Percentiles rank a stretch among this genome's conserved stretches.
phyloP scores from a whole-genome alignment of 805 yeast genomes.

The Candida methanosorbosa region DNA sequence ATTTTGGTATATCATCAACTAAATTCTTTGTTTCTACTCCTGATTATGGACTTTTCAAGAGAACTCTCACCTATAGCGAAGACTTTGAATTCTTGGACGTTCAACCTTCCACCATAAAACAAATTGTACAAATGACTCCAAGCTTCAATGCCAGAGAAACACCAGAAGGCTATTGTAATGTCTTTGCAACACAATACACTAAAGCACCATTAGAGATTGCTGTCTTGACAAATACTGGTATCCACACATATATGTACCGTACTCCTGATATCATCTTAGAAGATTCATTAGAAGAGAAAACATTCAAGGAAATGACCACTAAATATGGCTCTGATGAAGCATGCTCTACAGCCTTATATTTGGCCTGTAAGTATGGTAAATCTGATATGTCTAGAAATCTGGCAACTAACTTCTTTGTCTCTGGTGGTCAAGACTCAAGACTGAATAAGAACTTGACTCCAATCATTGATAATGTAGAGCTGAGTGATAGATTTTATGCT shows the following conservation, averaged over 20 bases:
- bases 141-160: slow-evolving; percentile 62
- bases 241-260: slow-evolving; percentile 67
- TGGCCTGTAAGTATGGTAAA: slow-evolving; percentile 67
- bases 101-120: slow-evolving; percentile 51
- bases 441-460: slow-evolving; percentile 27
- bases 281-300: slow-evolving; percentile 50
- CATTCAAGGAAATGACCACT: slow-evolving; percentile 59
- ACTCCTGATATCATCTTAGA: slow-evolving; percentile 76
- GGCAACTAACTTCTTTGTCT: slow-evolving; percentile 42
- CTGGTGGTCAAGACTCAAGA: slow-evolving; percentile 46
- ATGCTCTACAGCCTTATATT: slow-evolving; percentile 78
- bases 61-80: slow-evolving; percentile 63
- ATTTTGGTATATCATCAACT: slow-evolving; percentile 50
- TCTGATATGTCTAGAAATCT: slow-evolving; percentile 39
- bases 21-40: slow-evolving; percentile 68
- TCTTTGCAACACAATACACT: slow-evolving; percentile 79
- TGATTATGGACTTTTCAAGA: slow-evolving; percentile 78
- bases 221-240: slow-evolving; percentile 70
- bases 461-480: slow-evolving; percentile 64
- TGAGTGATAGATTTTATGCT: slow-evolving; percentile 90
- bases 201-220: slow-evolving; percentile 64
- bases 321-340: slow-evolving; percentile 86
- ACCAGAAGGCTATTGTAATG: slow-evolving; percentile 80
- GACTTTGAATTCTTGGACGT: slow-evolving; percentile 69
- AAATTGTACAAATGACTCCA: slow-evolving; percentile 63